Percentiles rank a stretch among this genome's conserved stretches.
These are phyloP conservation scores for Gastrodia elata DNA, from an alignment of 106 monocot species.

Conservation along the genomic window DNA sequence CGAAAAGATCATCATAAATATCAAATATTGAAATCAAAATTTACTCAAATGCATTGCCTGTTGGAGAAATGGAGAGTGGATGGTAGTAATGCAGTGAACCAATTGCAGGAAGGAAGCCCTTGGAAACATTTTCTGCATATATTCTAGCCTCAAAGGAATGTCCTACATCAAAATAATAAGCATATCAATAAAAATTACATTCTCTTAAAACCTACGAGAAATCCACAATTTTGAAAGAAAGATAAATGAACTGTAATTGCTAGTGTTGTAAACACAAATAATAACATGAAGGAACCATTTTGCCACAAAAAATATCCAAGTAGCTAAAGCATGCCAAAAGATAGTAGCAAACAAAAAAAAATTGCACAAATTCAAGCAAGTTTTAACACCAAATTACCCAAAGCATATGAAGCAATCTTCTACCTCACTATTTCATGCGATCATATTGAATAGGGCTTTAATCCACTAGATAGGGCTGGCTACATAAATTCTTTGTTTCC, in stretches of 20 bases:
- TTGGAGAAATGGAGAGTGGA: constrained; percentile 47
- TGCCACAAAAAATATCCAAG: background rate
- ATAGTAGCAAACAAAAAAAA: background rate
- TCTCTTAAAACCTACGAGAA: background rate
- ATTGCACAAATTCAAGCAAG: background rate
- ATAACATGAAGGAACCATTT: background rate
- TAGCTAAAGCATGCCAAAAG: background rate
- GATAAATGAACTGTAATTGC: background rate
- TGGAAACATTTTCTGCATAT: constrained; percentile 96
- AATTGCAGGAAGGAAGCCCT: constrained; percentile 95
- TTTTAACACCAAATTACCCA: background rate
- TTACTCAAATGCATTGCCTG: constrained; percentile 35
- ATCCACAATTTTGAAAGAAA: background rate
- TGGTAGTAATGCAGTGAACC: constrained; percentile 79
- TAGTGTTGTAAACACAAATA: background rate
- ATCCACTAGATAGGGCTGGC: too few relatives aligned
- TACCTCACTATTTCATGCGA: background rate
- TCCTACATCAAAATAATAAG: constrained; percentile 24
- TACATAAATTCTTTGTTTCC: background rate
- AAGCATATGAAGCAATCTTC: background rate
- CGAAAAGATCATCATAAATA: too few relatives aligned
- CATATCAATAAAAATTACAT: background rate
- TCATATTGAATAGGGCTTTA: background rate
- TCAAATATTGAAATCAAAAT: too few relatives aligned
- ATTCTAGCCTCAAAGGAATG: constrained; percentile 99